phyloP scores from a whole-genome alignment of 208 protist species.

The Leishmania lainsoni region DNA sequence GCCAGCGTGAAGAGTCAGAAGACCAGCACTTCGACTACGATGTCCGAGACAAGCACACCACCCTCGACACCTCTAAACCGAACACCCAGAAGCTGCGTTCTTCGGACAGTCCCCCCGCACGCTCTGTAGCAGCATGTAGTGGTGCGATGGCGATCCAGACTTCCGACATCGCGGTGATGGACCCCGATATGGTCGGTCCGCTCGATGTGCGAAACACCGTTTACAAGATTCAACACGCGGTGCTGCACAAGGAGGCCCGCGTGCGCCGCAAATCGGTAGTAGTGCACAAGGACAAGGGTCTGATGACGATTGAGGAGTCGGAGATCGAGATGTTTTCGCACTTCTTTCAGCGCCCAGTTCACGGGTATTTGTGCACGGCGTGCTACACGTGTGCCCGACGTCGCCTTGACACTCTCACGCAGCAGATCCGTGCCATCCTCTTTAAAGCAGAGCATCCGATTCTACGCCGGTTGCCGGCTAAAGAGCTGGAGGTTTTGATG shows the following conservation, averaged over 20 bases:
- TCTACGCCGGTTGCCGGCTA: conserved; percentile 39
- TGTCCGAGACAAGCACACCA: background rate
- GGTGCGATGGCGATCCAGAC: background rate
- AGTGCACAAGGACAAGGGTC: conserved; percentile 70
- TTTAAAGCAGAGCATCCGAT: conserved; percentile 67
- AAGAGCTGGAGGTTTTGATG: conserved; percentile 32
- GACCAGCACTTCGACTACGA: background rate
- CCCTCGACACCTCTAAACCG: background rate
- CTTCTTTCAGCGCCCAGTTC: conserved; percentile 81
- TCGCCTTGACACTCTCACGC: conserved; percentile 67
- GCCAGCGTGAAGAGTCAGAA: background rate
- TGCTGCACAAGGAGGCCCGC: conserved; percentile 62
- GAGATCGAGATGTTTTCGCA: conserved; percentile 83
- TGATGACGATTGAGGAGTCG: conserved; percentile 82
- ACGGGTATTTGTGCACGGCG: conserved; percentile 78
- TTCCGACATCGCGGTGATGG: conserved; percentile 32
- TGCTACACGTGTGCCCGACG: conserved; percentile 69
- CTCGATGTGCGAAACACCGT: conserved; percentile 60
- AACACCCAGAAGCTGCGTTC: background rate
- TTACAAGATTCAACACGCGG: conserved; percentile 67
- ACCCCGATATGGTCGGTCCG: conserved; percentile 44
- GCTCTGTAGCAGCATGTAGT: background rate
- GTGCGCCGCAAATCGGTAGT: conserved; percentile 38
- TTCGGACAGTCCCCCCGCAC: background rate
- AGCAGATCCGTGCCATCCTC: conserved; percentile 67